Evolutionary conservation across 192 early-diverging fungal species (phyloP), one percentile per base, ranked within the genome.

Genomic region (Allomyces macrogynus): DNA sequence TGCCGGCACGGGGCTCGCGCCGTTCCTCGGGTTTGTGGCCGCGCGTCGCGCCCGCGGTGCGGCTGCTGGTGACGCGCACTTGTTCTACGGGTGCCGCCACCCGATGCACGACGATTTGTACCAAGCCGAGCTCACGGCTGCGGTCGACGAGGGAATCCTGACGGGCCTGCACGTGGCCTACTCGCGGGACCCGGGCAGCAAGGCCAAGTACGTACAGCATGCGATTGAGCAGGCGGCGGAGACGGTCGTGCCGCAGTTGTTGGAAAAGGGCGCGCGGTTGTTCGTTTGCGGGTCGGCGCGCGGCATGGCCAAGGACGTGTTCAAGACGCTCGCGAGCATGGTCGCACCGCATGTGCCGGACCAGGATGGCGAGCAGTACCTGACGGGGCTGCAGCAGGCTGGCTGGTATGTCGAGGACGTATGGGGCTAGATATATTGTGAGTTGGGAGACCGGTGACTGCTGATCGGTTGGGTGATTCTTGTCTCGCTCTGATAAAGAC

Each of bases 341-440:
- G 64, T n/a, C 7, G 24, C 20, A 9, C 20, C 20, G 40, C 44
- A 66, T 60, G 26, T 62, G 71, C 23, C 61, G 5, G 64, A 57
- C 32, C 49, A 24, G 22, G 65, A 70, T 5, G 71, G 43, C 14
- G 63, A 25, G 8, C 61, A 5, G 23, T 67, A 42, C 32, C 16
- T 72, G 49, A 26, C 65, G 57, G 61, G 26, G 23, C 5, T 62
- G 23, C 24, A 66, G 61, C 20, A 11, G 18, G 24, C 12, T 14
- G 65, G 64, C 11, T 43, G 68, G 8, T 68, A 66, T 25, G 26
- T 69, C 61, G 68, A 65, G 26, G 71, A 72, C 69, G 71, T 72
- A 43, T 72, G 68, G 68, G 71, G 68, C 64, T 72, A 40, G 32
- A n/a, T n/a, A n/a, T n/a, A n/a, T n/a, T n/a, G n/a, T n/a, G n/a